These are phyloP conservation scores for Hyaloperonospora brassicae DNA, from an alignment of 352 stramenopile genomes.

Conservation along the genomic window DNA sequence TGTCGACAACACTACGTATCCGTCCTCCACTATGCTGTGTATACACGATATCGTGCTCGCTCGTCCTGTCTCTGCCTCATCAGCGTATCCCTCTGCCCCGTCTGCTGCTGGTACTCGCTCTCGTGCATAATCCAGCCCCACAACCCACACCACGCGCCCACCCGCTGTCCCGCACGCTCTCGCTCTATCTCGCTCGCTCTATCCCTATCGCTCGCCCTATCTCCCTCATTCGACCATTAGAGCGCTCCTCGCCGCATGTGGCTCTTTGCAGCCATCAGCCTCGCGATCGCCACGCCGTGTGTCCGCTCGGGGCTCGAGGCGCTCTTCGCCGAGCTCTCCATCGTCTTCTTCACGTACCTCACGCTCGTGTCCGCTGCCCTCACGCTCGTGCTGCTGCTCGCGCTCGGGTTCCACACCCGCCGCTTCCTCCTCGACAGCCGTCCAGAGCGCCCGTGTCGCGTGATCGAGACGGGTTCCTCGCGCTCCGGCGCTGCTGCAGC, in stretches of 20 bases:
- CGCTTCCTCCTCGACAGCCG: slow-evolving; percentile 8
- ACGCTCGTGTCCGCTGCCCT: slow-evolving; percentile 22
- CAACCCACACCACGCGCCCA: no score
- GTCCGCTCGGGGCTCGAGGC: slow-evolving; percentile 48
- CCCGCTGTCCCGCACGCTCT: neutral
- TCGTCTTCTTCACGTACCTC: slow-evolving; percentile 60
- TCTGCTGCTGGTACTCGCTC: no score
- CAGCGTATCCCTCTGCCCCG: no score
- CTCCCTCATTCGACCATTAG: slow-evolving; percentile 22
- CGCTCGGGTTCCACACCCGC: slow-evolving; percentile 21
- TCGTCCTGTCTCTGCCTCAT: no score
- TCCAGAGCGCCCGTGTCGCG: no score
- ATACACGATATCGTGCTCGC: no score
- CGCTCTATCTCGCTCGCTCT: slow-evolving; percentile 3
- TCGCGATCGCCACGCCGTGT: slow-evolving; percentile 45
- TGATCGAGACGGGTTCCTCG: neutral
- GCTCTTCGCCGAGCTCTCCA: slow-evolving; percentile 52
- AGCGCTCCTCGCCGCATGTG: slow-evolving; percentile 30
- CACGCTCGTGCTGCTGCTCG: slow-evolving; percentile 25
- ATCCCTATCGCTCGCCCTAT: no score
- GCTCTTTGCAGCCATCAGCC: slow-evolving; percentile 43
- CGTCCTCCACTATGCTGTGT: no score
- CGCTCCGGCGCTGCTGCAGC: neutral
- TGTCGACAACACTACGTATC: no score
- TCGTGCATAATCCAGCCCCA: no score